Evolutionary conservation across 2,329 filamentous ascomycete genomes (phyloP), one percentile per base, ranked within the genome.

Genomic region (Chaetomiaceae sp.): DNA sequence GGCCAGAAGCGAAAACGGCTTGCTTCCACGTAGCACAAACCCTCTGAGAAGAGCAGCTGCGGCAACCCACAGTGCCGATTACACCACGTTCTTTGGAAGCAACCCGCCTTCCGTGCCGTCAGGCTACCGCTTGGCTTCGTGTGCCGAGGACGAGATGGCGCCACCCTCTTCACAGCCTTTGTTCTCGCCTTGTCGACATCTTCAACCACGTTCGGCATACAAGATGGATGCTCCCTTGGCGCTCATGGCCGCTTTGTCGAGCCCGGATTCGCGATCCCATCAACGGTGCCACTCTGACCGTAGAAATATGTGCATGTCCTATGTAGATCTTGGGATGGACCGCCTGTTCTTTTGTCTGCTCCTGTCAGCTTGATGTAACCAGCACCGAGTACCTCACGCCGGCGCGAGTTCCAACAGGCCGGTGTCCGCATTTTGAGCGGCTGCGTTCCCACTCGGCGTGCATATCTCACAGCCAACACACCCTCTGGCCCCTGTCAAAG

Each of bases 381-480:
- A 20, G n/a, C 30, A 21, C 44, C 33, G 16, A 48, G 16, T 21
- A 14, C 25, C 25, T 20, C 34, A 8, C 25, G 18, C 38, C 38
- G 37, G 38, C 40, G n/a, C 16, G 20, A 36, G 20, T 23, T 25
- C 37, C 18, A 20, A 36, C 14, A 30, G 29, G 33, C 20, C 18
- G 37, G 36, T 43, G 38, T 42, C n/a, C n/a, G 40, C n/a, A 38
- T 33, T 36, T 48, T 18, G 36, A 40, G 41, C 41, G 44, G 49
- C 44, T n/a, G 44, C 29, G 37, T 44, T 20, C 36, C 49, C 41
- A 23, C 23, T 45, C 30, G 7, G 33, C 32, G 30, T 46, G 43
- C 14, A 25, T 42, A 42, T 46, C 27, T 34, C 54, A 32, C 51
- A 56, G 33, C 50, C 50, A 44, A 51, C 49, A 53, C 29, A 29